Conservation (phyloP, 2,329 filamentous ascomycete genomes). For the Talaromyces verruculosus region DNA sequence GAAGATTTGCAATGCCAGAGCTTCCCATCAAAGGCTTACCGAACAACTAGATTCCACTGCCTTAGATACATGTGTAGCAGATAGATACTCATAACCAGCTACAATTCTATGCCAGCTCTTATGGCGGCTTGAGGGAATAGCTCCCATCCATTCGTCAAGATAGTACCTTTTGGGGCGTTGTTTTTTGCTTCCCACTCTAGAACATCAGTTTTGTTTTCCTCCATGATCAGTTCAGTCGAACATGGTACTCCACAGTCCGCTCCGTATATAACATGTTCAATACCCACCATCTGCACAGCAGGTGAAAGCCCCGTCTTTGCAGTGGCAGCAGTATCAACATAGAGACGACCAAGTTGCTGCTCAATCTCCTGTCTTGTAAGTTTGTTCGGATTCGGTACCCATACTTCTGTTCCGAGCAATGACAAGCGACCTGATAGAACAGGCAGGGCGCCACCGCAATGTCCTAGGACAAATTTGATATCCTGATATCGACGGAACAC, state of each 20-base stretch:
- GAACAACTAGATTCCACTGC: neutral
- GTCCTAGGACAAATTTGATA: slow-evolving; percentile 13
- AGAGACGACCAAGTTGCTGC: slow-evolving; percentile 11
- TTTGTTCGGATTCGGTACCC: slow-evolving; percentile 11
- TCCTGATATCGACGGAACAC: slow-evolving; percentile 12
- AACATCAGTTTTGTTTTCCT: slow-evolving; percentile 14
- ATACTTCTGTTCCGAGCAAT: slow-evolving; percentile 9
- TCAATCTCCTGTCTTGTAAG: slow-evolving; percentile 12
- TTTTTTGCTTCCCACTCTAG: slow-evolving; percentile 1
- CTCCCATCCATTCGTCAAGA: slow-evolving; percentile 10
- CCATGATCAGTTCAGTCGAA: slow-evolving; percentile 17
- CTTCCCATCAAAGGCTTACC: neutral
- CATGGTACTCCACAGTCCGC: slow-evolving; percentile 20
- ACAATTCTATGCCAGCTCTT: slow-evolving; percentile 8
- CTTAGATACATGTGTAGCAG: neutral
- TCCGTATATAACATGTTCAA: slow-evolving; percentile 15
- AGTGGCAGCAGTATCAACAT: slow-evolving; percentile 18
- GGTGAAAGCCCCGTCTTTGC: slow-evolving; percentile 13
- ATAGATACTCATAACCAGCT: neutral
- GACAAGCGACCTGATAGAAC: slow-evolving; percentile 10
- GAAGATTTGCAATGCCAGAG: neutral
- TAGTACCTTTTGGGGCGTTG: neutral
- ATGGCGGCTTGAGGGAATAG: slow-evolving; percentile 13
- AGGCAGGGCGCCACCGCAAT: slow-evolving; percentile 13
- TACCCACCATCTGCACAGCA: slow-evolving; percentile 17